Evolutionary conservation across 495 filamentous ascomycete species (phyloP), one percentile per base, ranked within the genome.

Genomic region (Extremus antarcticus): DNA sequence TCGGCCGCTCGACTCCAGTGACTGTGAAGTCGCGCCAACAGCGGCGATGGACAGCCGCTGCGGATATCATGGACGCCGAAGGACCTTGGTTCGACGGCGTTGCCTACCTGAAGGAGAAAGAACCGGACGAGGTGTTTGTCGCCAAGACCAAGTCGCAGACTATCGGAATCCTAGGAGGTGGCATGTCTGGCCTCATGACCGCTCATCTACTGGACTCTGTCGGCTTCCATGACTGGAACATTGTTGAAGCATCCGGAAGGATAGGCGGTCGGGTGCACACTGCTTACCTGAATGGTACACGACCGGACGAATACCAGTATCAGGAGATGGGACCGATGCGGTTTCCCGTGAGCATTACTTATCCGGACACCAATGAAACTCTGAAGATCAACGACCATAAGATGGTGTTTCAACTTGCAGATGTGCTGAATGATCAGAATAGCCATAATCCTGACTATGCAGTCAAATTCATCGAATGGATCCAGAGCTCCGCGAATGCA

Each of bases 311-410:
- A 16, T 86, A 86, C 55, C 79, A 82, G 43, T 87, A 87, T 54
- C 82, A 86, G 59, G 84, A 87, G 62, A 86, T 87, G 84, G 84
- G 84, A 0, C 81, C 83, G 0, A 86, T 86, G 84, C 73, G 83
- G 2, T 86, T 82, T 29, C 71, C 75, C 4, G 69, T 76, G 2
- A 65, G 62, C 25, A 71, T 74, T 54, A 57, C 67, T 13, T 35
- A 35, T 13, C 29, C 29, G 0, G 71, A 71, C 24, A 74, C 64
- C 10, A 82, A 81, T 52, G 73, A 80, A 67, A 78, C 75, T 0
- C 65, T 81, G 25, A 68, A 75, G 48, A 77, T 80, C 50, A 68
- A 70, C 25, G 79, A 82, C 59, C 79, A 83, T 59, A 74, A 75
- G 49, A 72, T 84, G 65, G 75, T 84, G 1, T 86, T 84, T 62